These are phyloP conservation scores for Fusarium tjaetaba DNA, from an alignment of 2,329 filamentous ascomycete genomes.

Conservation along the genomic window DNA sequence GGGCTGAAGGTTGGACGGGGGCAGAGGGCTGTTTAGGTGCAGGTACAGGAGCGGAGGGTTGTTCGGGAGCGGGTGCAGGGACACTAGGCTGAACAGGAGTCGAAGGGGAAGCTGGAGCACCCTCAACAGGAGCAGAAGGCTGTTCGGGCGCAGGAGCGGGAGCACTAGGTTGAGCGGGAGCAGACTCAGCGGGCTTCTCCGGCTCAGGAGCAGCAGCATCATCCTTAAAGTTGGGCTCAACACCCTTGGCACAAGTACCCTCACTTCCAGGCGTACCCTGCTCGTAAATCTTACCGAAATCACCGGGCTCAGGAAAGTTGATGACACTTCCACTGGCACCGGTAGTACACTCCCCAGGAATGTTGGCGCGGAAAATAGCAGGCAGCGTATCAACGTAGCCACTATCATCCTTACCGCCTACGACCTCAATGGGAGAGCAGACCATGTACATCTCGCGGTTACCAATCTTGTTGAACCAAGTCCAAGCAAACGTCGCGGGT, in stretches of 20 bases:
- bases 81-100: not conserved
- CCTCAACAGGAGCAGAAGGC: not conserved
- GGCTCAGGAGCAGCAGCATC: constrained; percentile 1
- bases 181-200: constrained; percentile 4
- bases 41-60: too few relatives aligned
- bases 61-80: not conserved
- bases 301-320: constrained; percentile 40
- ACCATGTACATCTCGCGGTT: constrained; percentile 91
- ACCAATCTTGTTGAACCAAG: constrained; percentile 79
- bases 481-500: constrained; percentile 78
- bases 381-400: constrained; percentile 34
- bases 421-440: constrained; percentile 76
- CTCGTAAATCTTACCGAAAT: constrained; percentile 37
- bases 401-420: constrained; percentile 47
- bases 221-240: constrained; percentile 36
- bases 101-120: not conserved
- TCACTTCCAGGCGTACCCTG: constrained; percentile 12
- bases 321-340: constrained; percentile 32
- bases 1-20: not conserved
- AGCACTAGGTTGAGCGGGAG: not conserved
- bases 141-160: not conserved
- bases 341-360: constrained; percentile 40
- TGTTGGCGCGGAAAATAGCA: constrained; percentile 39
- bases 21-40: not conserved
- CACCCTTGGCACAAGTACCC: constrained; percentile 29